phyloP scores from a whole-genome alignment of 1,284 basidiomycete genomes.

The Veloboletus limbatus region DNA sequence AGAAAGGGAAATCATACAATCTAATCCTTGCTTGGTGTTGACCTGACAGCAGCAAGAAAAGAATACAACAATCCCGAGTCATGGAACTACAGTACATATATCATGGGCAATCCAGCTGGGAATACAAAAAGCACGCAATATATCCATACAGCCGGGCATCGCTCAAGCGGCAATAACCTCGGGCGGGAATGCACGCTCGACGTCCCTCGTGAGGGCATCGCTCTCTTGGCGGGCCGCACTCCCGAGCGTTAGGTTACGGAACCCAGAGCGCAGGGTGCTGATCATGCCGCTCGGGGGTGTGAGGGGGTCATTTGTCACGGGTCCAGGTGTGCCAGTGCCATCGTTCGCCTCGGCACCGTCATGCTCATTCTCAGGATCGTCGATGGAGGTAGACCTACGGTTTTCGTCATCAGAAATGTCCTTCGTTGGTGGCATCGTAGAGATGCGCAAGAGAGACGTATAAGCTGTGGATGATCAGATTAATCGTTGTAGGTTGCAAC shows the following conservation, averaged over 20 bases:
- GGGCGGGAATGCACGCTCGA: conserved; percentile 34
- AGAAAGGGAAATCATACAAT: not conserved
- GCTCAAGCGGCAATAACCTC: conserved; percentile 17
- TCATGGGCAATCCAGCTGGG: not conserved
- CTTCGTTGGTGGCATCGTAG: conserved; percentile 63
- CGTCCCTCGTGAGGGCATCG: conserved; percentile 34
- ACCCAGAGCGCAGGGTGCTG: conserved; percentile 32
- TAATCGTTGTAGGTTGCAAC: not conserved
- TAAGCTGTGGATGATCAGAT: conserved; percentile 56
- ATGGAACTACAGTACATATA: conserved; percentile 1
- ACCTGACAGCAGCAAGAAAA: not conserved
- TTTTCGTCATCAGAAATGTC: conserved; percentile 38
- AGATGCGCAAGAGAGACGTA: conserved; percentile 81
- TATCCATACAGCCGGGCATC: not conserved
- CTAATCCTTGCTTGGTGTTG: not conserved
- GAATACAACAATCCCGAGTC: not conserved
- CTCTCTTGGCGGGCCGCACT: conserved; percentile 15
- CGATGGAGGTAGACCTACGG: conserved; percentile 36
- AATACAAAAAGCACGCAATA: conserved; percentile 2
- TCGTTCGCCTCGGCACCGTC: conserved; percentile 12
- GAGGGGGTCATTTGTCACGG: conserved; percentile 14
- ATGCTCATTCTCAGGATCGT: conserved; percentile 30
- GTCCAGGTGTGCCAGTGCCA: not conserved
- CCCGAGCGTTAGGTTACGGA: conserved; percentile 31
- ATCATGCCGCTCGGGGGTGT: conserved; percentile 29